Evolutionary conservation across 352 stramenopile genomes (phyloP).

Genomic region (Phytophthora pseudosyringae): DNA sequence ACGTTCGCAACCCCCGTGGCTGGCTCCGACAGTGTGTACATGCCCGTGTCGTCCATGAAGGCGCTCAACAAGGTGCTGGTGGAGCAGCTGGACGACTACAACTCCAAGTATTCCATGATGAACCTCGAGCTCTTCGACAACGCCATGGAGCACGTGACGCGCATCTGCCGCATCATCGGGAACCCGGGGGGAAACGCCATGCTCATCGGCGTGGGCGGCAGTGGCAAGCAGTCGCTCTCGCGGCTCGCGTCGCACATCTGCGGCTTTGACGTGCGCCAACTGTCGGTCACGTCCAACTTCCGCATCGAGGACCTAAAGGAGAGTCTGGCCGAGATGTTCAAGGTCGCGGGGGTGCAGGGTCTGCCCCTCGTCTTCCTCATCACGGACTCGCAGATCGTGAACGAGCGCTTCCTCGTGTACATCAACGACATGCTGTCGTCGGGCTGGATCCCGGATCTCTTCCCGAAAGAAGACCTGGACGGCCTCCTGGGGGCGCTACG

Average conservation of each 20-base stretch:
- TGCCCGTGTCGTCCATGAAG: constrained; percentile 82
- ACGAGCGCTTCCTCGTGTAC: constrained; percentile 98
- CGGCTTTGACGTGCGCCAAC: constrained; percentile 96
- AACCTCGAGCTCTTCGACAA: constrained; percentile 98
- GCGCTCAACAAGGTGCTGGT: constrained; percentile 91
- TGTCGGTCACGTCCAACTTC: constrained; percentile 96
- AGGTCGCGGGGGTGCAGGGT: constrained; percentile 94
- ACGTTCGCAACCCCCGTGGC: constrained; percentile 90
- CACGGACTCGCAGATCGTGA: constrained; percentile 98
- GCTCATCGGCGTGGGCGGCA: constrained; percentile 97
- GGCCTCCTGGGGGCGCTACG: constrained; percentile 89
- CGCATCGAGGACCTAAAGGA: constrained; percentile 98
- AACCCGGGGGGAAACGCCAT: constrained; percentile 97
- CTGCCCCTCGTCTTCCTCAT: constrained; percentile 97
- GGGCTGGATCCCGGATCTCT: constrained; percentile 97
- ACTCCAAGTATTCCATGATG: constrained; percentile 98
- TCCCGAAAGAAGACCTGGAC: constrained; percentile 97
- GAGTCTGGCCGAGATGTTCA: constrained; percentile 97
- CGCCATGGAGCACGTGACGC: constrained; percentile 96
- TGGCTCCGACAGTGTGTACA: constrained; percentile 75
- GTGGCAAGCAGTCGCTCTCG: constrained; percentile 97
- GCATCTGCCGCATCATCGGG: constrained; percentile 97
- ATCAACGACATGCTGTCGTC: constrained; percentile 98
- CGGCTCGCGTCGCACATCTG: constrained; percentile 96
- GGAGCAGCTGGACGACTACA: constrained; percentile 96